Conservation (phyloP, 2,329 filamentous ascomycete genomes). For the Nothopassalora personata region DNA sequence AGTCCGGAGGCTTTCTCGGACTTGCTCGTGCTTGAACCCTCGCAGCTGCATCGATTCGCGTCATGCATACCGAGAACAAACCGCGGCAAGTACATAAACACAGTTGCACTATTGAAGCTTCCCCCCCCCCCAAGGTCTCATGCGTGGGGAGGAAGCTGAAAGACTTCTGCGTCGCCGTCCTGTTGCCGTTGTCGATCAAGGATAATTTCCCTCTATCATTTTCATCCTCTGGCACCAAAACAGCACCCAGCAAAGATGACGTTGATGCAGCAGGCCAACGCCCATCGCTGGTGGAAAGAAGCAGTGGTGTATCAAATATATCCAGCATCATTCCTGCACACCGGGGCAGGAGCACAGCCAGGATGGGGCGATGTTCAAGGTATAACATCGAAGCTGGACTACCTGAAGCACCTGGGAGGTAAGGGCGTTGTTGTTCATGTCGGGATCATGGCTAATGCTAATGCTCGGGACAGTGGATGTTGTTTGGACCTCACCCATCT, state of each 20-base stretch:
- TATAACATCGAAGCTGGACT: constrained; percentile 60
- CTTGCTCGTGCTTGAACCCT: not conserved
- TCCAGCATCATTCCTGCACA: constrained; percentile 55
- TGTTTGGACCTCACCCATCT: constrained; percentile 61
- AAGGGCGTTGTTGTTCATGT: not conserved
- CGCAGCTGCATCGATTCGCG: not conserved
- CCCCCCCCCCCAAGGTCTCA: not conserved
- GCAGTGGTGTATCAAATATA: constrained; percentile 48
- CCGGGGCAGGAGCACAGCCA: constrained; percentile 43
- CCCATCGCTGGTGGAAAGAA: constrained; percentile 36
- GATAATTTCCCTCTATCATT: no score
- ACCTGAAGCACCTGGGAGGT: constrained; percentile 54
- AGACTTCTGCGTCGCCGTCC: no score
- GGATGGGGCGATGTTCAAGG: constrained; percentile 63
- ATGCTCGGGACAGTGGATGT: constrained; percentile 45
- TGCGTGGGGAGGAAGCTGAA: not conserved
- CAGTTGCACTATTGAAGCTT: not conserved
- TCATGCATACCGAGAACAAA: not conserved
- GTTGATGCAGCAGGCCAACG: not conserved
- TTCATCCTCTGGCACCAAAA: not conserved
- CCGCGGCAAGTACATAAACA: not conserved
- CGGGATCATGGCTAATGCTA: not conserved
- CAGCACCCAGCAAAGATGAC: not conserved
- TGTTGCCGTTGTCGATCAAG: no score
- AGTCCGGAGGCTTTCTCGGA: constrained; percentile 2